Conservation (phyloP, 371 early-diverging fungal genomes). For the Mucor sp. region DNA sequence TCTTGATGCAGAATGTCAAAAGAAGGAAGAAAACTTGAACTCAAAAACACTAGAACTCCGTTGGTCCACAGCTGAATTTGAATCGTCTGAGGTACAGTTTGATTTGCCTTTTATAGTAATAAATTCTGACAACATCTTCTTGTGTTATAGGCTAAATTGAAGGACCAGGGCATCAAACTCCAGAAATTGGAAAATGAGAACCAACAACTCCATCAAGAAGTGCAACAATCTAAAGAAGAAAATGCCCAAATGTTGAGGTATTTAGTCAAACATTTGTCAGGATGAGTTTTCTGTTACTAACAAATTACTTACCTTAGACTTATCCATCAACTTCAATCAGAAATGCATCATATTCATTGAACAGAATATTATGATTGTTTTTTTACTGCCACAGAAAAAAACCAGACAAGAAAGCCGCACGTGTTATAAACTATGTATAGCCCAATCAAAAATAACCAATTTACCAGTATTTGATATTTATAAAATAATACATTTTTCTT, state of each 20-base stretch:
- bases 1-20: slow-evolving; percentile 31
- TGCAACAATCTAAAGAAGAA: slow-evolving; percentile 37
- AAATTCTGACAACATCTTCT: background rate
- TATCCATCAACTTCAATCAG: slow-evolving; percentile 44
- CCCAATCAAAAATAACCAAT: slow-evolving; percentile 1
- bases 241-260: slow-evolving; percentile 55
- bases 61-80: slow-evolving; percentile 45
- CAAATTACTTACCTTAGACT: slow-evolving; percentile 20
- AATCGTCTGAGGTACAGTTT: slow-evolving; percentile 44
- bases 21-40: slow-evolving; percentile 37
- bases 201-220: slow-evolving; percentile 26
- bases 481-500: slow-evolving; percentile 4
- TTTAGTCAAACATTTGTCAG: no score
- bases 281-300: background rate
- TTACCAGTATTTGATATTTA: background rate
- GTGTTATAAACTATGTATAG: slow-evolving; percentile 12
- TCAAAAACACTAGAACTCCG: slow-evolving; percentile 42
- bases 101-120: background rate
- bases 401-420: slow-evolving; percentile 10
- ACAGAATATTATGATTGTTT: background rate
- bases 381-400: background rate
- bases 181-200: slow-evolving; percentile 37
- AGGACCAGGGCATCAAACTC: slow-evolving; percentile 32
- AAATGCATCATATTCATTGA: slow-evolving; percentile 36
- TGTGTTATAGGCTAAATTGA: slow-evolving; percentile 34